Base-by-base conservation (phyloP, 352 stramenopile genomes). In the Globisporangium apiculatum region DNA sequence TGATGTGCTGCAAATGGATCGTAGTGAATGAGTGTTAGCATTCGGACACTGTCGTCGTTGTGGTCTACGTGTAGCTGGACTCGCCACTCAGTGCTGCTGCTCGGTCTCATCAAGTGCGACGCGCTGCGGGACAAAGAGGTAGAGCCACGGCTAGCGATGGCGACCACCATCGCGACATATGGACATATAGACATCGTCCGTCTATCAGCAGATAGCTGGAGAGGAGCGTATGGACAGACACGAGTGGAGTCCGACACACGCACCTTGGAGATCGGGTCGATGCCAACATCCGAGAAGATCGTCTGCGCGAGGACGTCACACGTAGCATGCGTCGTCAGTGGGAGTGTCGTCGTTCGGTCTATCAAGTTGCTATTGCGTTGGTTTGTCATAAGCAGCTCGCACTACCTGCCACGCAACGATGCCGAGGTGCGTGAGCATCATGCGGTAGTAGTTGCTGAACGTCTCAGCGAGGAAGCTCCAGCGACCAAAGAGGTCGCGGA, bases 401-500 rank as follows among this genome's bases (percentile, higher is more conserved):
- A 10, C 46, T 64, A 86, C 76, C 71, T 89, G 83, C 83, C 83
- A 92, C 48, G 72, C 77, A 17, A 90, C 78, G 58, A 92, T 80
- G 4, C 83, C 79, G 18, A 92, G 59, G 46, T 92, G 83, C 41
- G 71, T 69, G 45, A 92, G 73, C 75, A 90, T 89, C 74, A 90
- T 83, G 52, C 83, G 79, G 61, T 92, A 92, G 63, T 92, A 92
- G 42, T 89, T 76, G 24, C 66, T 74, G 53, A 92, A 92, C 11
- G 61, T 78, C 43, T 79, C 59, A 0, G 83, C 78, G 14, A 92
- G 68, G 50, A 89, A 92, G 55, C 78, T 82, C 83, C 83, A 90
- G 15, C 62, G 62, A 3, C 72, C 79, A 42, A 65, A 66, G 42
- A 86, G 56, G 58, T 90, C 71, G 10, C 66, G 68, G 58, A 89